phyloP scores from a whole-genome alignment of 139 green algal genomes.

The Auxenochlorella pyrenoidosa region DNA sequence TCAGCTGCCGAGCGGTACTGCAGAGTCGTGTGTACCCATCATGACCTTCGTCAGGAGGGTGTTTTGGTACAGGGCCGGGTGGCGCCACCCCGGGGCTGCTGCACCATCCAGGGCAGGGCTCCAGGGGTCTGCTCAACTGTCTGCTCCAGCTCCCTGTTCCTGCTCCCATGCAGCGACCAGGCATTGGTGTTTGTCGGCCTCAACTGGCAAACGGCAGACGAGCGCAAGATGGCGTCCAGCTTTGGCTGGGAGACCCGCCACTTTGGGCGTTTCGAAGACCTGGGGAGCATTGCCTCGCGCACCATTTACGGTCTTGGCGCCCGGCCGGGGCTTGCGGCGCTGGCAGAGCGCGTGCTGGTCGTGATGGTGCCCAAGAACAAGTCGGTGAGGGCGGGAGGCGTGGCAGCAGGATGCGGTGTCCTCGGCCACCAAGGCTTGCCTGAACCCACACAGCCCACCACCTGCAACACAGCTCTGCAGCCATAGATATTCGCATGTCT shows the following conservation, averaged over 20 bases:
- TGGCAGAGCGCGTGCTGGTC: constrained; percentile 18
- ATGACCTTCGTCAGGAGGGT: no score
- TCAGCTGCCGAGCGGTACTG: neutral
- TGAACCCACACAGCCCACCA: neutral
- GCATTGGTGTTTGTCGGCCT: constrained; percentile 34
- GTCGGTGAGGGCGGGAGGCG: neutral
- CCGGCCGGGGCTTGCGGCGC: constrained; percentile 18
- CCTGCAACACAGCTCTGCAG: neutral
- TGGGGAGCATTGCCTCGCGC: neutral
- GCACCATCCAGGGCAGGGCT: no score
- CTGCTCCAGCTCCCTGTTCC: neutral
- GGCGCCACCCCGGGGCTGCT: no score
- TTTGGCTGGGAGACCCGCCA: constrained; percentile 21
- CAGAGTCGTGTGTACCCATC: no score
- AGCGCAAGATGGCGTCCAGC: constrained; percentile 33
- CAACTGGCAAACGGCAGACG: constrained; percentile 31
- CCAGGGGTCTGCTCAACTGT: no score
- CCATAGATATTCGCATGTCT: neutral
- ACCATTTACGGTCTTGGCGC: neutral
- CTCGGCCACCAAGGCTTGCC: neutral
- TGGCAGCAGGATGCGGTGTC: neutral
- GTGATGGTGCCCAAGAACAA: constrained; percentile 6
- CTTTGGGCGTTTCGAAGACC: constrained; percentile 35
- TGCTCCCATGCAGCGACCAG: neutral
- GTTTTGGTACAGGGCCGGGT: no score